Conservation (phyloP, 768 basidiomycete genomes). For the Pleurotus eryngii region DNA sequence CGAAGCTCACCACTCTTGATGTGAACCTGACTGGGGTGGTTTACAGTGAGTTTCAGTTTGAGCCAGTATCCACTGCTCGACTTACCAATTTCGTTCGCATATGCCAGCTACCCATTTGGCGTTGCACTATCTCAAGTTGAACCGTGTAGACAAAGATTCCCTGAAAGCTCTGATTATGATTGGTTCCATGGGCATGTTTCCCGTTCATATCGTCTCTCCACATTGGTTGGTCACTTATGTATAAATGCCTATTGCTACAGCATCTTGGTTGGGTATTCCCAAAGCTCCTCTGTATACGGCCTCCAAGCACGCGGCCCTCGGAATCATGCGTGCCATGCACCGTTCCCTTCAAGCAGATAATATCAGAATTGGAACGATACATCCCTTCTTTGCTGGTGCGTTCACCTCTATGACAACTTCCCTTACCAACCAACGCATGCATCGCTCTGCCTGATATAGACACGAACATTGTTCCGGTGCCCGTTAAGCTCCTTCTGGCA, state of each 20-base stretch:
- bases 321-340: slow-evolving; percentile 47
- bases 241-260: slow-evolving; percentile 20
- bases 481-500: slow-evolving; percentile 38
- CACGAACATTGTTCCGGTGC: slow-evolving; percentile 40
- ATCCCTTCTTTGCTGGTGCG: slow-evolving; percentile 53
- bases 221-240: background rate
- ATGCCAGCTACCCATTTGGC: slow-evolving; percentile 44
- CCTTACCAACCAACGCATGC: background rate
- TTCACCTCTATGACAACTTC: background rate
- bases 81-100: slow-evolving; percentile 1
- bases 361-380: slow-evolving; percentile 44
- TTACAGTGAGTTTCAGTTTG: slow-evolving; percentile 35
- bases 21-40: slow-evolving; percentile 47
- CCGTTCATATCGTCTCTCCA: background rate
- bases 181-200: slow-evolving; percentile 47
- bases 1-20: slow-evolving; percentile 40
- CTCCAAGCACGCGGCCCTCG: slow-evolving; percentile 53
- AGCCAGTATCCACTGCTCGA: background rate
- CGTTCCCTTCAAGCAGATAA: slow-evolving; percentile 29
- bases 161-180: slow-evolving; percentile 50
- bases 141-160: slow-evolving; percentile 27
- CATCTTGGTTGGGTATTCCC: slow-evolving; percentile 48
- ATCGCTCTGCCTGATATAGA: slow-evolving; percentile 24
- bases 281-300: slow-evolving; percentile 42
- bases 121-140: slow-evolving; percentile 44